A percentile compares a stretch with the other conserved stretches of the same genome.
Conservation (phyloP, 306 rosid species). For the Gastrolobium villosum region DNA sequence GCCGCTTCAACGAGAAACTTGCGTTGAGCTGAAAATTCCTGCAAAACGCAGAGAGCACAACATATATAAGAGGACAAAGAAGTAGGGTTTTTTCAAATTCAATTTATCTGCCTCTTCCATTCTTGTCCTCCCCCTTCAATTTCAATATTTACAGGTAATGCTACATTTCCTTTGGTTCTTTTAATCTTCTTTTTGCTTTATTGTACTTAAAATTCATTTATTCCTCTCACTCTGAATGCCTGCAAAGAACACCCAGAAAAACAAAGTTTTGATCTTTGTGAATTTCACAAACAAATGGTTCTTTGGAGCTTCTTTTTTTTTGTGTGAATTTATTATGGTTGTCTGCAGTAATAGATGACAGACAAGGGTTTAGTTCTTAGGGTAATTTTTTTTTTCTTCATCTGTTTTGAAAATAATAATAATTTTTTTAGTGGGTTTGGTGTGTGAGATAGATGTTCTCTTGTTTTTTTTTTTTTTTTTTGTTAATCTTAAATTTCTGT, state of each 20-base stretch:
- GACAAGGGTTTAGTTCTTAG: conserved; percentile 51
- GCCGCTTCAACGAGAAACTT: conserved; percentile 43
- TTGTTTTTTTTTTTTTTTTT: not conserved
- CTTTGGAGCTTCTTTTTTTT: conserved; percentile 1
- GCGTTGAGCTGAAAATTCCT: not conserved
- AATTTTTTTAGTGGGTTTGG: not conserved
- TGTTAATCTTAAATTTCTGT: not conserved
- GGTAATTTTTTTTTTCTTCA: not conserved
- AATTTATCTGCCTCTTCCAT: not conserved
- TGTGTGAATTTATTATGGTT: conserved; percentile 5
- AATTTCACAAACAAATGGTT: conserved; percentile 27
- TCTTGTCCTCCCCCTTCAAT: conserved; percentile 42
- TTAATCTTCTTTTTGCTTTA: not conserved
- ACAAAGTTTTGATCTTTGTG: not conserved
- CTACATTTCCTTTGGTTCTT: conserved; percentile 23
- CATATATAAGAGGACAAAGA: conserved; percentile 29
- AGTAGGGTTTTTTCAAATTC: conserved; percentile 58
- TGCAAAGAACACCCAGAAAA: not conserved
- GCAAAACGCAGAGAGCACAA: not conserved
- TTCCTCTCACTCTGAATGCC: conserved; percentile 12
- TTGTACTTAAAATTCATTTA: not conserved
- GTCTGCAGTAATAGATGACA: conserved; percentile 4
- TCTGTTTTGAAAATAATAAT: not conserved
- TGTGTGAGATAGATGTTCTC: not conserved
- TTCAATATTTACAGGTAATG: conserved; percentile 47